These are phyloP conservation scores for Apiotrichum gracile DNA, from an alignment of 1,284 basidiomycete species.

Conservation along the genomic window DNA sequence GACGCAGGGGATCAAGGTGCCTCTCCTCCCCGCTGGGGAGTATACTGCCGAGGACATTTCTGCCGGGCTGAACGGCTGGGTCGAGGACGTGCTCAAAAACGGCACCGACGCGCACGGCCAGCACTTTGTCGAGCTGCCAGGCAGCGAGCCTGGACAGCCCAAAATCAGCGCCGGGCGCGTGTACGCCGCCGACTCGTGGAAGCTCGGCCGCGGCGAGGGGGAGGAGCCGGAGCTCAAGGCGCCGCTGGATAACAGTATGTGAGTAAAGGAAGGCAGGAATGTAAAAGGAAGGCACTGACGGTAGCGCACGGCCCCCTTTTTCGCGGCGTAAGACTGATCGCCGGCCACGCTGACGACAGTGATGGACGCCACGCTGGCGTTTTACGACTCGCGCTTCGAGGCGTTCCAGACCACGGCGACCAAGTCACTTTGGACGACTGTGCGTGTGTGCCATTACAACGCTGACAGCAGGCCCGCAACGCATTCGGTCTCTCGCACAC, in stretches of 20 bases:
- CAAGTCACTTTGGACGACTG: constrained; percentile 23
- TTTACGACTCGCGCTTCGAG: constrained; percentile 26
- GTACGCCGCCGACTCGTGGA: constrained; percentile 22
- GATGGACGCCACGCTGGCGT: constrained; percentile 26
- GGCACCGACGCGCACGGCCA: constrained; percentile 7
- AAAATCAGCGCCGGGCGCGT: not conserved
- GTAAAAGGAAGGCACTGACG: not conserved
- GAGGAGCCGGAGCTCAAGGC: constrained; percentile 25
- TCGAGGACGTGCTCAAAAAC: not conserved
- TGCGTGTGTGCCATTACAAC: constrained; percentile 4
- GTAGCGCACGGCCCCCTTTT: constrained; percentile 30
- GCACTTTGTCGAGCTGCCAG: not conserved
- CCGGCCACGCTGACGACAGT: constrained; percentile 19
- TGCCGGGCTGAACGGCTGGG: constrained; percentile 5
- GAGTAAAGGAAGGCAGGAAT: constrained; percentile 1
- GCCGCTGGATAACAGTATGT: constrained; percentile 20
- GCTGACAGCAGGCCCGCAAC: constrained; percentile 25
- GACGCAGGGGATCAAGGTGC: not conserved
- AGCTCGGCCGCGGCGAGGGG: constrained; percentile 15
- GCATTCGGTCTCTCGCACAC: constrained; percentile 22
- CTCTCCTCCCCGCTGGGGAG: not conserved
- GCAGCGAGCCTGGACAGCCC: not conserved
- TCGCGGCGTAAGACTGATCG: constrained; percentile 21
- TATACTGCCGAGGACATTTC: not conserved
- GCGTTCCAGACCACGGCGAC: constrained; percentile 19